Conservation (phyloP, 108 stramenopile genomes). For the Licmophora abbreviata region DNA sequence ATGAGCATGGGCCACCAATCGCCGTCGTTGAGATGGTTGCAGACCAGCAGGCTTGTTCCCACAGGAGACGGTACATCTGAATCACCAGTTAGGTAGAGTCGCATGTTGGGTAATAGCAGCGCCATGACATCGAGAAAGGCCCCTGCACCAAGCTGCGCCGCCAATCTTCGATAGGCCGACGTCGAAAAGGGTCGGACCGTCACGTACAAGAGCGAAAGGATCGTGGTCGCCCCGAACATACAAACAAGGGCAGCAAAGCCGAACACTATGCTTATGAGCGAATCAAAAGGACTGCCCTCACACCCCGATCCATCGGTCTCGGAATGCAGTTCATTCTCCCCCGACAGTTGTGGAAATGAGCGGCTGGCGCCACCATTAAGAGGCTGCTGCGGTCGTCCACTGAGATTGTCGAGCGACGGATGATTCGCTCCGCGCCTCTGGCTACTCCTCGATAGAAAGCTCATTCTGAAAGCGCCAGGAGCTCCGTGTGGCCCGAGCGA, state of each 20-base stretch:
- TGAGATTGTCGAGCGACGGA: conserved; percentile 23
- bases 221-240: conserved; percentile 25
- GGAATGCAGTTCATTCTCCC: not conserved
- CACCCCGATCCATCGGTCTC: not conserved
- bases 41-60: conserved; percentile 55
- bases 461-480: too few species aligned
- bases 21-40: conserved; percentile 53
- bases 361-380: too few species aligned
- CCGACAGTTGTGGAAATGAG: conserved; percentile 10
- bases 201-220: conserved; percentile 32
- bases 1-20: conserved; percentile 72
- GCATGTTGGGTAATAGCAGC: conserved; percentile 53
- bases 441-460: too few species aligned
- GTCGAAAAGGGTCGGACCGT: conserved; percentile 53
- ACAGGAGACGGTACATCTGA: conserved; percentile 65
- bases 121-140: conserved; percentile 54
- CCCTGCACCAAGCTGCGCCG: conserved; percentile 24
- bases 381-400: conserved; percentile 6
- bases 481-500: too few species aligned
- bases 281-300: conserved; percentile 1
- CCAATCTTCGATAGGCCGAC: conserved; percentile 36
- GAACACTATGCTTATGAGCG: conserved; percentile 3
- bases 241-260: conserved; percentile 19
- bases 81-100: conserved; percentile 62
- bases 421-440: too few species aligned